These are phyloP conservation scores for Brasilioporus rufonigricans DNA, from an alignment of 768 basidiomycete species.

Conservation along the genomic window DNA sequence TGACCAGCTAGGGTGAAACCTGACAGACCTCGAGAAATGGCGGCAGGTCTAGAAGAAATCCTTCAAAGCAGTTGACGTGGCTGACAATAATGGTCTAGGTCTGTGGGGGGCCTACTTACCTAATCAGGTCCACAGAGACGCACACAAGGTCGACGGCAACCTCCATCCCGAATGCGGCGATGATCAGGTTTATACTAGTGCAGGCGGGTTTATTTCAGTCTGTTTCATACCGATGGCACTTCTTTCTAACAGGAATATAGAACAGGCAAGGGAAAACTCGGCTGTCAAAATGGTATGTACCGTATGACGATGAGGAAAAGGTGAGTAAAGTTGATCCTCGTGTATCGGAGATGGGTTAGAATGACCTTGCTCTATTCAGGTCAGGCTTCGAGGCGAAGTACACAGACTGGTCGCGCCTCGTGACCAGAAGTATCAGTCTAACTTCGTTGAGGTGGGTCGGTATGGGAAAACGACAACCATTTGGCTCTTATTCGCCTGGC, in stretches of 20 bases:
- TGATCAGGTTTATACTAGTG: slow-evolving; percentile 98
- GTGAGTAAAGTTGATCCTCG: slow-evolving; percentile 37
- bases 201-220: slow-evolving; percentile 53
- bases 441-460: slow-evolving; percentile 91
- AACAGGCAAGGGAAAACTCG: slow-evolving; percentile 98
- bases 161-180: slow-evolving; percentile 33
- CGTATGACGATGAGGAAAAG: slow-evolving; percentile 99
- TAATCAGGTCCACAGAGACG: background rate
- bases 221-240: background rate
- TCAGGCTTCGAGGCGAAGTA: slow-evolving; percentile 92
- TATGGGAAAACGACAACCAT: background rate
- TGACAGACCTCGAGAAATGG: too few species aligned
- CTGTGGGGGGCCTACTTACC: background rate
- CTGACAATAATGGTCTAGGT: too few species aligned
- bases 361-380: slow-evolving; percentile 42
- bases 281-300: slow-evolving; percentile 97
- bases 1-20: too few species aligned
- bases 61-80: too few species aligned
- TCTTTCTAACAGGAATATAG: slow-evolving; percentile 38
- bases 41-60: too few species aligned
- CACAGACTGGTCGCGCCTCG: slow-evolving; percentile 93
- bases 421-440: slow-evolving; percentile 98
- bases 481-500: slow-evolving; percentile 5
- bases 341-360: background rate
- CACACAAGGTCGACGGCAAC: background rate